These are phyloP conservation scores for Chlorella vulgaris DNA, from an alignment of 139 green algal species.

Conservation along the genomic window DNA sequence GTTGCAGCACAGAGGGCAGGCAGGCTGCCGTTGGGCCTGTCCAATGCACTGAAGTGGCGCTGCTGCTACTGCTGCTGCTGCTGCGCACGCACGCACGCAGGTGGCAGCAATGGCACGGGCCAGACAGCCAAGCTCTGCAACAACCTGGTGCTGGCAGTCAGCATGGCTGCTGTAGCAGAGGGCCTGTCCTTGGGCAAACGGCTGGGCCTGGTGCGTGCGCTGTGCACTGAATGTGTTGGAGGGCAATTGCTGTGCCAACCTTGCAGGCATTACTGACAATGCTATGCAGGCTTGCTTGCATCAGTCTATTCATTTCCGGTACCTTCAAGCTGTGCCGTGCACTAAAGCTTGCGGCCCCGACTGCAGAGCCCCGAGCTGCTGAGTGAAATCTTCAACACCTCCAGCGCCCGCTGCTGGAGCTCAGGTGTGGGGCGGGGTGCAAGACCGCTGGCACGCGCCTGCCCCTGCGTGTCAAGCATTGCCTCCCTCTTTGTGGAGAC, in stretches of 20 bases:
- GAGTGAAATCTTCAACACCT: slow-evolving; percentile 71
- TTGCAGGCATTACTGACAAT: no score
- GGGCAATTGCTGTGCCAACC: no score
- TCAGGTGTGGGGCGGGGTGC: slow-evolving; percentile 40
- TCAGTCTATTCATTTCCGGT: no score
- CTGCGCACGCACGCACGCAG: not conserved
- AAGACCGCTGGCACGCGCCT: slow-evolving; percentile 59
- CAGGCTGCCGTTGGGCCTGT: no score
- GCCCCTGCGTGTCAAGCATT: not conserved
- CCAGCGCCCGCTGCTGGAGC: slow-evolving; percentile 71
- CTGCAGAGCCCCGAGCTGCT: slow-evolving; percentile 53
- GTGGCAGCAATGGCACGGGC: slow-evolving; percentile 45
- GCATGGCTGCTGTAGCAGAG: slow-evolving; percentile 74
- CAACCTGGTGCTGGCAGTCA: slow-evolving; percentile 68
- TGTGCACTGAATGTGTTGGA: not conserved
- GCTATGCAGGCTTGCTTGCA: no score
- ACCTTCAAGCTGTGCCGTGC: no score
- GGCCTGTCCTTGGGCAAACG: slow-evolving; percentile 64
- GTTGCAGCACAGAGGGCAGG: no score
- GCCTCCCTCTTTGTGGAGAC: no score
- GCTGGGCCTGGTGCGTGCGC: slow-evolving; percentile 56
- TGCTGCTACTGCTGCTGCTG: no score
- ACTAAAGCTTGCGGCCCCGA: no score
- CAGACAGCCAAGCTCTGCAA: slow-evolving; percentile 49
- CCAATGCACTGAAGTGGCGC: no score